Base-by-base conservation (phyloP, 306 rosid species). In the Hippophae gyantsensis region DNA sequence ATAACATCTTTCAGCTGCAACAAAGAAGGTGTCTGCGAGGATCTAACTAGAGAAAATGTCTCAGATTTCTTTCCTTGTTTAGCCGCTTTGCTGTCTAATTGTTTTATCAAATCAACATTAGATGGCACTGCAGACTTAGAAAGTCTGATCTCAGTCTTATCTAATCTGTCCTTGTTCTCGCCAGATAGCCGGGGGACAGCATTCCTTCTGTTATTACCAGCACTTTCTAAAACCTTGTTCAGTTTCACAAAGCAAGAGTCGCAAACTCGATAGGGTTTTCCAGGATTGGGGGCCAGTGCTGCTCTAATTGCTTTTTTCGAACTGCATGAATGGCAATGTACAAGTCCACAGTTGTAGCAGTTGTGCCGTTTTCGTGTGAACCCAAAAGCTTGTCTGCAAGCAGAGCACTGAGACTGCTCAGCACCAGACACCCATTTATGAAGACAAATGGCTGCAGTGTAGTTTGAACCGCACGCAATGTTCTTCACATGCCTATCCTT, bases 301-400 rank as follows among this genome's bases (percentile, higher is more conserved):
- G 97, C 99, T 69, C 97, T 85, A 62, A 82, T 73, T 65, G 90
- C 94, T 77, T 93, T 93, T 66, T 79, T 84, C 53, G 99, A 88
- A 79, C 95, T 93, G 66, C 99, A 93, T 7, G 99, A 80, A 81
- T 93, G 99, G 85, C 99, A 93, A 61, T 93, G 99, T 57, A 88
- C 99, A 63, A 93, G 96, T 70, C 99, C 99, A 75, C 99, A 93
- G 58, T 93, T 88, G 76, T 93, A 93, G 72, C 99, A 93, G 74
- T 88, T 93, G 66, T 93, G 99, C 80, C 97, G 84, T 82, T 93
- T 92, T 71, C 94, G 82, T 43, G 97, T 88, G 76, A 93, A 93
- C 44, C 97, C 96, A 73, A 93, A 93, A 63, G 97, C 88, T 86
- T 86, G 99, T 74, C 95, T 85, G 76, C 99, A 93, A 70, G 95